Evolutionary conservation across 768 basidiomycete species (phyloP).

Genomic region (Ramaria rubella): DNA sequence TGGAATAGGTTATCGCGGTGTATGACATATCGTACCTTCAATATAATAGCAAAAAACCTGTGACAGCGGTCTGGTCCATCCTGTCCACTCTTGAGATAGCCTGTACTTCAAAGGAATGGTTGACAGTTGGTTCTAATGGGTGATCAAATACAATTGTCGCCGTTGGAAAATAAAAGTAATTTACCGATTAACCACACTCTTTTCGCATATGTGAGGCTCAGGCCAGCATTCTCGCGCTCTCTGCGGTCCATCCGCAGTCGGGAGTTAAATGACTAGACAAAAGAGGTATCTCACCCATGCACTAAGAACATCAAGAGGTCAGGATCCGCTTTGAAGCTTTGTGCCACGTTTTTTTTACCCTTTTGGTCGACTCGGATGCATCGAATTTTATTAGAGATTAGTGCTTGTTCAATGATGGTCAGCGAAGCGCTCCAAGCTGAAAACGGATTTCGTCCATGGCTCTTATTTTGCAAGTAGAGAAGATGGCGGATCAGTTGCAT

Average conservation of each 20-base stretch:
- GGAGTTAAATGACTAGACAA: no score
- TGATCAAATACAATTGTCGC: conserved; percentile 31
- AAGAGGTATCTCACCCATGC: conserved; percentile 49
- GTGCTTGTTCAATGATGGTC: conserved; percentile 70
- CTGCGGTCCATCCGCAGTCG: conserved; percentile 37
- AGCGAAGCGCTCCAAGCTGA: conserved; percentile 89
- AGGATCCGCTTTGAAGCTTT: conserved; percentile 62
- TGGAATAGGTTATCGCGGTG: neutral
- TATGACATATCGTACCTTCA: conserved; percentile 53
- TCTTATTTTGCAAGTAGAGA: no score
- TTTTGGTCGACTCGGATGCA: conserved; percentile 68
- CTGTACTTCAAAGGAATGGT: conserved; percentile 85
- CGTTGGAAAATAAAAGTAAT: neutral
- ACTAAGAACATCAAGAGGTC: conserved; percentile 66
- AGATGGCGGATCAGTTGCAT: conserved; percentile 68
- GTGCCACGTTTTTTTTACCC: conserved; percentile 49
- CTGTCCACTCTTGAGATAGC: conserved; percentile 90
- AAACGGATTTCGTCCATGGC: conserved; percentile 74
- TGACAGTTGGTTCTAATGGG: conserved; percentile 83
- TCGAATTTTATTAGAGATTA: conserved; percentile 59
- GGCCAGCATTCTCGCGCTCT: conserved; percentile 79
- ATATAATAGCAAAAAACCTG: conserved; percentile 85
- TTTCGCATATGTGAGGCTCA: conserved; percentile 75
- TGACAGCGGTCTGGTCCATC: conserved; percentile 68
- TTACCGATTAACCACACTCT: conserved; percentile 40